Conservation (phyloP, 768 basidiomycete genomes). For the Dioszegia aurantiaca region DNA sequence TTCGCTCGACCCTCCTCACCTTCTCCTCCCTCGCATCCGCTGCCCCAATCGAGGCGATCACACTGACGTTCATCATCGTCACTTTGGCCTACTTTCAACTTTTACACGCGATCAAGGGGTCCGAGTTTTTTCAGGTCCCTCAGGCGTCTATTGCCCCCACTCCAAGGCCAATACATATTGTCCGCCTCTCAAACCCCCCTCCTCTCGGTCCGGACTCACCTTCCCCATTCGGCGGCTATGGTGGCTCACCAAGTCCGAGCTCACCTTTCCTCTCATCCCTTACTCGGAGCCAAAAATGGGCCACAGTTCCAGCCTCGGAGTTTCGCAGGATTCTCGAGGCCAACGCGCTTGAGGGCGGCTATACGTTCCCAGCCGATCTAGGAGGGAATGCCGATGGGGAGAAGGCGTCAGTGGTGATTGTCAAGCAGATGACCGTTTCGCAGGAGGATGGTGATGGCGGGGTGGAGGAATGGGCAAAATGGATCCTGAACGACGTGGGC, state of each 20-base stretch:
- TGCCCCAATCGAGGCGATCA: conserved; percentile 70
- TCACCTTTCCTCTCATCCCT: conserved; percentile 27
- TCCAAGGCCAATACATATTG: conserved; percentile 35
- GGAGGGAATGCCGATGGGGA: conserved; percentile 37
- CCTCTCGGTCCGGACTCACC: conserved; percentile 17
- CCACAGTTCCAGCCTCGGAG: conserved; percentile 51
- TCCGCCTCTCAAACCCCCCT: conserved; percentile 30
- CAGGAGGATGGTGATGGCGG: conserved; percentile 26
- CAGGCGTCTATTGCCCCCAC: conserved; percentile 23
- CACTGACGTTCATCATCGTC: conserved; percentile 79
- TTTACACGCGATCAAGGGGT: conserved; percentile 83
- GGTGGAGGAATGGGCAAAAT: conserved; percentile 36
- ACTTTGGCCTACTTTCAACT: conserved; percentile 95
- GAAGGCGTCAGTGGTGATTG: conserved; percentile 56
- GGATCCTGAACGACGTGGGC: conserved; percentile 39
- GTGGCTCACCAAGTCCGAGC: conserved; percentile 12
- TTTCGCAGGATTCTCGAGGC: conserved; percentile 64
- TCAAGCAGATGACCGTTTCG: conserved; percentile 68
- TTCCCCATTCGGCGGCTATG: conserved; percentile 1
- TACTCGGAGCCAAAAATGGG: conserved; percentile 33
- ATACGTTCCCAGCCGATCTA: conserved; percentile 56
- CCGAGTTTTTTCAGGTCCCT: conserved; percentile 55
- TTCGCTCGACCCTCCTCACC: conserved; percentile 40
- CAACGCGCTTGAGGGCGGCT: conserved; percentile 40
- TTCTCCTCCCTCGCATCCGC: conserved; percentile 47